Base-by-base conservation (phyloP, 2,329 filamentous ascomycete species). In the Purpureocillium takamizusanense region DNA sequence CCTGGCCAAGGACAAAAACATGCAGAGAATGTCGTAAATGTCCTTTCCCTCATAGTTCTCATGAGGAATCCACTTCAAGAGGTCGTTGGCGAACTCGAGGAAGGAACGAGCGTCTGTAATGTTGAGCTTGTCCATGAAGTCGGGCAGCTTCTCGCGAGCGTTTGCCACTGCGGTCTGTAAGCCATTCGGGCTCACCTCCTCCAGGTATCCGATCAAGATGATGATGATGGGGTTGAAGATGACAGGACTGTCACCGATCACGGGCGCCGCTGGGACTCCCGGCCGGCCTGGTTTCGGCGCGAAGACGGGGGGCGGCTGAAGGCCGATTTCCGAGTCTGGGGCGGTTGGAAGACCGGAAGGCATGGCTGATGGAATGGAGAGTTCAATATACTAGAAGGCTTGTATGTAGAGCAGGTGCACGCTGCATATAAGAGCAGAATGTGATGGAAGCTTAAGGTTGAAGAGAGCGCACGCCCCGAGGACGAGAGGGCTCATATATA, bases 1-100 rank as follows among this genome's bases (percentile, higher is more conserved):
- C 27, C 42, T 64, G 61, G 28, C 55, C 46, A n/a, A 66, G 44
- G 23, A 66, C 45, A 41, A 59, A 47, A 66, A 63, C 14, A 62
- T 46, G 39, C 56, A 60, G 12, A 66, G 42, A 21, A 56, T 54
- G 15, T 25, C 55, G 46, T 61, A 62, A 34, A 65, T 51, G 13
- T 61, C 53, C 25, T 53, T 53, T 18, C 58, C 61, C 35, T 55
- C 43, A 28, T 43, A 45, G 32, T 51, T 52, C 46, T 66, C 61
- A 1, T 45, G 46, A 1, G 62, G 63, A 7, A 57, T 53, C 61
- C 62, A 66, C 40, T 50, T 51, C 16, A 63, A 49, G 25, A 60
- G 47, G 5, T 52, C 40, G 31, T 58, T 54, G 31, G 52, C 51
- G 18, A 50, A 53, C 1, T 33, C 31, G n/a, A 51, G 46, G 33